phyloP scores from a whole-genome alignment of 345 rosid genomes.

The Acer campestre region DNA sequence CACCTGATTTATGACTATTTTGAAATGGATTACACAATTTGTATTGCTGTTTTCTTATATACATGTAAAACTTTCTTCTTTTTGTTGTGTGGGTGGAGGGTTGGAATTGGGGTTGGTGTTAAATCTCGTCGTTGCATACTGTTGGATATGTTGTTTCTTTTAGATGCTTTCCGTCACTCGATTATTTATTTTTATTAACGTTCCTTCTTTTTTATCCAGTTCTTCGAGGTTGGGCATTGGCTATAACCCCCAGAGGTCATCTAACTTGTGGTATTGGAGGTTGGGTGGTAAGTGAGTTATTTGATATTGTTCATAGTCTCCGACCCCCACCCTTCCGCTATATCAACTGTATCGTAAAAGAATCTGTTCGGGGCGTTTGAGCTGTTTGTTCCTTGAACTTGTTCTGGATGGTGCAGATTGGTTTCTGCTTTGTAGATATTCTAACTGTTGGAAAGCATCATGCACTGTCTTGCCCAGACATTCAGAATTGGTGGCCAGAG shows the following conservation, averaged over 20 bases:
- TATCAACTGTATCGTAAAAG: constrained; percentile 34
- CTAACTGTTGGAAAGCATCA: constrained; percentile 49
- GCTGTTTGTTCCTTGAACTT: constrained; percentile 38
- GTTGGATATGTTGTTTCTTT: background rate
- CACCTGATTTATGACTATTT: background rate
- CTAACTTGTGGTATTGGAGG: constrained; percentile 39
- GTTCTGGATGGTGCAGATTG: constrained; percentile 44
- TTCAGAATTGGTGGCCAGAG: constrained; percentile 35
- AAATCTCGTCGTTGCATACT: background rate
- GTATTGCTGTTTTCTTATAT: background rate
- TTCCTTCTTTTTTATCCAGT: constrained; percentile 31
- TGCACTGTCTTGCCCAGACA: constrained; percentile 39
- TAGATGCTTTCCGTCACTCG: background rate
- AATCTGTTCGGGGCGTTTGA: constrained; percentile 27
- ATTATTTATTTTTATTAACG: background rate
- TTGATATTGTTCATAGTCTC: constrained; percentile 46
- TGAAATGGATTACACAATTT: background rate
- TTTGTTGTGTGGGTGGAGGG: background rate
- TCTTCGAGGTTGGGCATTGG: constrained; percentile 34
- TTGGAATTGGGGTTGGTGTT: background rate
- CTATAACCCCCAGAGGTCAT: constrained; percentile 38
- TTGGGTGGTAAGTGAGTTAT: constrained; percentile 61
- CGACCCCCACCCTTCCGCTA: constrained; percentile 34
- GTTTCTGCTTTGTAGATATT: constrained; percentile 57
- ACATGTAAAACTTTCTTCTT: background rate